Evolutionary conservation across 176 grass and related monocot species (phyloP).

Genomic region (Carex littledalei): DNA sequence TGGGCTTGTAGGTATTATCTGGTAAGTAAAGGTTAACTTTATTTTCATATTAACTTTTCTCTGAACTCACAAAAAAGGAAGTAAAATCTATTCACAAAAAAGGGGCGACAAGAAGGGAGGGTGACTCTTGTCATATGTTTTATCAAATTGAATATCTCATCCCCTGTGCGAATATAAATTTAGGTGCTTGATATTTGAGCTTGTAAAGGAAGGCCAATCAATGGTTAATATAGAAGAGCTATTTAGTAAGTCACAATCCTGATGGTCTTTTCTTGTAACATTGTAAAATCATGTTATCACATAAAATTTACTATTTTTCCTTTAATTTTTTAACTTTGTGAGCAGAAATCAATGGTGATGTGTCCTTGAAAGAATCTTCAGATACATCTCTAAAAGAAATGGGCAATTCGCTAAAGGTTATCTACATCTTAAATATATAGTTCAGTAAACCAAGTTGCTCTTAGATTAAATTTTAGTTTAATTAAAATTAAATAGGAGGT

Average conservation of each 20-base stretch:
- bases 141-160: background rate
- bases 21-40: slow-evolving; percentile 44
- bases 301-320: slow-evolving; percentile 1
- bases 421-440: background rate
- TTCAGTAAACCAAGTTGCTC: background rate
- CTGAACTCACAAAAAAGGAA: background rate
- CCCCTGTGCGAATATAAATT: background rate
- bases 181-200: slow-evolving; percentile 91
- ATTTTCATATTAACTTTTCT: slow-evolving; percentile 25
- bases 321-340: slow-evolving; percentile 20
- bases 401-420: slow-evolving; percentile 50
- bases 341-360: slow-evolving; percentile 29
- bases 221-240: slow-evolving; percentile 26
- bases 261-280: slow-evolving; percentile 15
- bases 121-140: background rate
- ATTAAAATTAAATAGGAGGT: slow-evolving; percentile 57
- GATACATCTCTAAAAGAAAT: slow-evolving; percentile 47
- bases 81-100: background rate
- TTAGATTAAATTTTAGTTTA: slow-evolving; percentile 10
- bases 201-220: slow-evolving; percentile 57
- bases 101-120: background rate
- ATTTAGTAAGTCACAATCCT: slow-evolving; percentile 51
- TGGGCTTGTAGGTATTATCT: slow-evolving; percentile 88
- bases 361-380: slow-evolving; percentile 39
- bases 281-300: background rate